phyloP scores from a whole-genome alignment of 805 yeast genomes.

The Metschnikowia shivogae region DNA sequence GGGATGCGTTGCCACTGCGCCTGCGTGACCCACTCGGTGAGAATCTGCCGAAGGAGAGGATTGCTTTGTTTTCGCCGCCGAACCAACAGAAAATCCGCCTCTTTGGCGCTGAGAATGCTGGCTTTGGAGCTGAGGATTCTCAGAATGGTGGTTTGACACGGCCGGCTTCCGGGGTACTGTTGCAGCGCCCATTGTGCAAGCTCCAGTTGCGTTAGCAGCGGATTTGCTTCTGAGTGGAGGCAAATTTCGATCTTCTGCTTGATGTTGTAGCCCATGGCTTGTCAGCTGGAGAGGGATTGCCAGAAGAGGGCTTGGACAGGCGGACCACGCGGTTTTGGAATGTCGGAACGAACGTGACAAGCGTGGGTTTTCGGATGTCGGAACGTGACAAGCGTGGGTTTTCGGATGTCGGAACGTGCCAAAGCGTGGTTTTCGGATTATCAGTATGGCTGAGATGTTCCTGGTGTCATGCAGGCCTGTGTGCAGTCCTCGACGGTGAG shows the following conservation, averaged over 20 bases:
- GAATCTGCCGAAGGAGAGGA: slow-evolving; percentile 50
- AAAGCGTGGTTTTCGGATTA: too few relatives aligned
- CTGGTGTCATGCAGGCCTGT: slow-evolving; percentile 1
- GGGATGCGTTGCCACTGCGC: slow-evolving; percentile 66
- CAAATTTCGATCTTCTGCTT: slow-evolving; percentile 65
- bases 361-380: too few relatives aligned
- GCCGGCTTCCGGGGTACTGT: slow-evolving; percentile 48
- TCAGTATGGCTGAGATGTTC: background rate
- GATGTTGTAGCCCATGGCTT: slow-evolving; percentile 51
- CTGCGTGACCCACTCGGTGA: slow-evolving; percentile 68
- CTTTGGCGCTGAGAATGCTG: slow-evolving; percentile 47
- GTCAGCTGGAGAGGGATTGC: background rate
- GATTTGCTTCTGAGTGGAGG: slow-evolving; percentile 62
- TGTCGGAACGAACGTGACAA: background rate
- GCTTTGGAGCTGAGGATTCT: slow-evolving; percentile 55
- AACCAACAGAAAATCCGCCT: slow-evolving; percentile 47
- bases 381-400: too few relatives aligned
- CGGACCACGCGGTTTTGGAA: background rate
- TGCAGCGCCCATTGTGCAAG: slow-evolving; percentile 61
- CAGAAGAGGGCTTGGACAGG: too few relatives aligned
- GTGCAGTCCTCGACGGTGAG: slow-evolving; percentile 2
- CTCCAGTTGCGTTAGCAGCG: slow-evolving; percentile 64
- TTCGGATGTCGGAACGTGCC: too few relatives aligned
- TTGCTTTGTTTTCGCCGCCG: slow-evolving; percentile 54
- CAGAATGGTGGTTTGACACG: slow-evolving; percentile 66